These are phyloP conservation scores for Hapsidospora chrysogenum DNA, from an alignment of 495 filamentous ascomycete species.

Conservation along the genomic window DNA sequence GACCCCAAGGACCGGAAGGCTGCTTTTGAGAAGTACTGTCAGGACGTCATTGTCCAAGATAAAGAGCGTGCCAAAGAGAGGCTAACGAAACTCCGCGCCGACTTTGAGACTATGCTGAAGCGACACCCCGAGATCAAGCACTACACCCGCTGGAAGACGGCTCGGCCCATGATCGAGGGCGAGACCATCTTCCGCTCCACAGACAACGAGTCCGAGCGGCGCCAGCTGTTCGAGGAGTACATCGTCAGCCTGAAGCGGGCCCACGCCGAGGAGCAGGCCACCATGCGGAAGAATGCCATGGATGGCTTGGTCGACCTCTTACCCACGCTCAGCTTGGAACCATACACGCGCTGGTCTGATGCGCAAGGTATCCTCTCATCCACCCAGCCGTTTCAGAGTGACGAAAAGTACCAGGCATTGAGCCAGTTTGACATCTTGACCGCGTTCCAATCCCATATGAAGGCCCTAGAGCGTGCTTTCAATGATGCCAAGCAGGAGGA, in stretches of 20 bases:
- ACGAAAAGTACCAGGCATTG: constrained; percentile 78
- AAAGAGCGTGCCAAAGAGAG: constrained; percentile 91
- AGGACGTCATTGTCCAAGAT: constrained; percentile 81
- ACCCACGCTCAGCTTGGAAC: constrained; percentile 73
- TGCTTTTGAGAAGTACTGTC: constrained; percentile 89
- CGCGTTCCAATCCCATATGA: constrained; percentile 90
- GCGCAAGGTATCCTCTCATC: constrained; percentile 68
- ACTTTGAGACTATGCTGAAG: constrained; percentile 91
- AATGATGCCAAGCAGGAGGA: constrained; percentile 79
- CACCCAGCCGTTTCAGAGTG: constrained; percentile 63
- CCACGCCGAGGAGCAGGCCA: constrained; percentile 55
- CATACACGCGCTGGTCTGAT: constrained; percentile 90
- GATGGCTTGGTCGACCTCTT: constrained; percentile 67
- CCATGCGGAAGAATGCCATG: constrained; percentile 64
- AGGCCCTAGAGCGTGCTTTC: constrained; percentile 71
- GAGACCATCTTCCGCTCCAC: constrained; percentile 91
- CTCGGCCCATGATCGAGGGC: constrained; percentile 82
- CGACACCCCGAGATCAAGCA: constrained; percentile 96
- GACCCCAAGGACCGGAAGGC: constrained; percentile 84
- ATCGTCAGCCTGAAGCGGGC: constrained; percentile 64
- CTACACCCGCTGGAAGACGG: constrained; percentile 95
- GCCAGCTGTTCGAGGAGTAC: constrained; percentile 90
- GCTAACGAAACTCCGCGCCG: constrained; percentile 77
- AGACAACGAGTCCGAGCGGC: constrained; percentile 73
- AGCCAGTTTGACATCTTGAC: constrained; percentile 81